Percentiles rank a stretch among this genome's conserved stretches.
Evolutionary conservation across 495 filamentous ascomycete species (phyloP).

Genomic region (Trichoderma virens): DNA sequence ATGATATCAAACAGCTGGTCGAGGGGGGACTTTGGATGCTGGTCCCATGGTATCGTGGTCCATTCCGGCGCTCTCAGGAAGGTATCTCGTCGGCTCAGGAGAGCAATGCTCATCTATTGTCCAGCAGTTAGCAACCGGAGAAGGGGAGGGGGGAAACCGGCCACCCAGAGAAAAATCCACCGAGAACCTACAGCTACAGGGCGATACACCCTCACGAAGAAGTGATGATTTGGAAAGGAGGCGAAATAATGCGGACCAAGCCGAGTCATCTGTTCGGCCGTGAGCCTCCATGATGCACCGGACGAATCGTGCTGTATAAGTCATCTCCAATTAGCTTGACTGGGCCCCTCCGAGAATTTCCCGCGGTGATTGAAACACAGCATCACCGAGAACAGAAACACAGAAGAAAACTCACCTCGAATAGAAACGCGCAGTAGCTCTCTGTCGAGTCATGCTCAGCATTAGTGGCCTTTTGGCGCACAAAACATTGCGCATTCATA

Average conservation of each 20-base stretch:
- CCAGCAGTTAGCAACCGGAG: conserved; percentile 13
- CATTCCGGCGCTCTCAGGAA: conserved; percentile 37
- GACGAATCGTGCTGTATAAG: neutral
- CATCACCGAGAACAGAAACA: neutral
- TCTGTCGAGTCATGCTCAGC: conserved; percentile 20
- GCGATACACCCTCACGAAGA: conserved; percentile 40
- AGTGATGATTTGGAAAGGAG: conserved; percentile 40
- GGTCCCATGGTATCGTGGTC: conserved; percentile 35
- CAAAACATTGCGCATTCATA: conserved; percentile 27
- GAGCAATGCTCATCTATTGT: conserved; percentile 31
- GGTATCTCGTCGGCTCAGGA: conserved; percentile 35
- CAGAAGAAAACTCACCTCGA: conserved; percentile 26
- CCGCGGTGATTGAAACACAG: neutral
- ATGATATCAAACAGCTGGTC: conserved; percentile 37
- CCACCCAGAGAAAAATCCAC: too few species aligned
- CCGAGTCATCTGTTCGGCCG: conserved; percentile 19
- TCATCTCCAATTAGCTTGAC: neutral
- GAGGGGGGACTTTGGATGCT: conserved; percentile 34
- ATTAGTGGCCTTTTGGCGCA: conserved; percentile 22
- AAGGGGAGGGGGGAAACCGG: neutral
- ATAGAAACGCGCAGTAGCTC: conserved; percentile 35
- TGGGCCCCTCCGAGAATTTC: neutral
- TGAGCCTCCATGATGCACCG: conserved; percentile 22
- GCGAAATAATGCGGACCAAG: conserved; percentile 31
- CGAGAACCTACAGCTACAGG: conserved; percentile 31